phyloP scores from a whole-genome alignment of 1,284 basidiomycete genomes.

The Lentinula novae-zelandiae region DNA sequence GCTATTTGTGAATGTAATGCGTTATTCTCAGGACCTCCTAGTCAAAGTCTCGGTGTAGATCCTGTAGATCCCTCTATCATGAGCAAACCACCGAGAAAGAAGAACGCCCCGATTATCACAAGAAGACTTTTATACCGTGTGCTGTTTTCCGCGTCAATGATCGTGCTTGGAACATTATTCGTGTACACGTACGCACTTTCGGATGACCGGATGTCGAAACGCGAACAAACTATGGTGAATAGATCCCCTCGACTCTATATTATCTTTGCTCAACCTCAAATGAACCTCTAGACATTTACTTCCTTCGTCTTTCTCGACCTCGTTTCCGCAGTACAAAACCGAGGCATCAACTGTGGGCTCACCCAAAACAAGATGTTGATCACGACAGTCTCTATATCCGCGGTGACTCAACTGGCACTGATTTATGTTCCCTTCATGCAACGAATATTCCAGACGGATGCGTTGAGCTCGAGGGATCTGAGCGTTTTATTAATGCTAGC shows the following conservation, averaged over 20 bases:
- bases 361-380: slow-evolving; percentile 88
- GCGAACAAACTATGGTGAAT: slow-evolving; percentile 91
- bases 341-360: slow-evolving; percentile 79
- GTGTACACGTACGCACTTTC: slow-evolving; percentile 82
- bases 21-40: slow-evolving; percentile 71
- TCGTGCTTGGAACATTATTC: slow-evolving; percentile 86
- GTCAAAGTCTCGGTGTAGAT: slow-evolving; percentile 94
- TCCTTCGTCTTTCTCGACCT: slow-evolving; percentile 97
- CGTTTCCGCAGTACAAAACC: slow-evolving; percentile 91
- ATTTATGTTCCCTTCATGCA: slow-evolving; percentile 93
- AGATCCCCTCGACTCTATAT: background rate
- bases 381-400: slow-evolving; percentile 81
- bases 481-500: slow-evolving; percentile 71
- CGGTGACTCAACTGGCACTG: slow-evolving; percentile 79
- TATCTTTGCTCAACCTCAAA: background rate
- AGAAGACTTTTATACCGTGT: slow-evolving; percentile 74
- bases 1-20: background rate
- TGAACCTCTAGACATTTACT: slow-evolving; percentile 77
- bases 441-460: slow-evolving; percentile 90
- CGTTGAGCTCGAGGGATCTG: slow-evolving; percentile 69
- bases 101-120: slow-evolving; percentile 87
- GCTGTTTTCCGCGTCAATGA: slow-evolving; percentile 86
- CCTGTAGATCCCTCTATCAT: slow-evolving; percentile 91
- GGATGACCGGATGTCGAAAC: slow-evolving; percentile 75
- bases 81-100: slow-evolving; percentile 83